These are phyloP conservation scores for Botrytis cinerea DNA, from an alignment of 2,329 filamentous ascomycete genomes.

Conservation along the genomic window DNA sequence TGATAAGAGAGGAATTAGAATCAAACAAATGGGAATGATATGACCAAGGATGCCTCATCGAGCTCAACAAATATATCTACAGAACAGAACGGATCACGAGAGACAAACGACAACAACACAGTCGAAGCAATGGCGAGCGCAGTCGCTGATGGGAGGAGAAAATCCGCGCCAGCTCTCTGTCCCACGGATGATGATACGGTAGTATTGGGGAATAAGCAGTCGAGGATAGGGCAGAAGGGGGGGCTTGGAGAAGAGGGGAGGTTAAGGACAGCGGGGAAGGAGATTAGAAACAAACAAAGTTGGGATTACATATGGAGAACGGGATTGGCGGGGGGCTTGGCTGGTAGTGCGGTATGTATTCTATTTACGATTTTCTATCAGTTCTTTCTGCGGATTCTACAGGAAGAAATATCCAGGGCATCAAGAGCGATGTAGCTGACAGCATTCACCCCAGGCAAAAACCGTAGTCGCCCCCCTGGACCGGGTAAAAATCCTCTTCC, in stretches of 20 bases:
- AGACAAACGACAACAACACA: not conserved
- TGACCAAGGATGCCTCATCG: constrained; percentile 20
- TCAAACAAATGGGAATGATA: constrained; percentile 8
- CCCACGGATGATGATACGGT: constrained; percentile 55
- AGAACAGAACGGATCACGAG: constrained; percentile 13
- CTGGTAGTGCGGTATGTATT: constrained; percentile 77
- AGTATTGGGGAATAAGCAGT: constrained; percentile 39
- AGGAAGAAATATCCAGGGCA: not conserved
- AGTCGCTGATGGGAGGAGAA: not conserved
- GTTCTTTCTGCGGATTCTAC: not conserved
- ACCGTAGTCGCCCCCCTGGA: constrained; percentile 94
- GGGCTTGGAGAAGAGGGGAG: not conserved
- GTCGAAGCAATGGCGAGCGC: constrained; percentile 17
- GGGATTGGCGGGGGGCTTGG: constrained; percentile 83
- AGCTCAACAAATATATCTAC: constrained; percentile 14
- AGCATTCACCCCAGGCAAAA: constrained; percentile 68
- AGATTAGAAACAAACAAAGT: constrained; percentile 61
- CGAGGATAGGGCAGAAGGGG: not conserved
- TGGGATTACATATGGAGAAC: constrained; percentile 82
- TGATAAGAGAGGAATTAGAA: not conserved
- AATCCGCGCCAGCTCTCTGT: constrained; percentile 47
- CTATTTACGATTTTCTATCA: not conserved
- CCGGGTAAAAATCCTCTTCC: constrained; percentile 97
- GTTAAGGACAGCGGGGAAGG: not conserved
- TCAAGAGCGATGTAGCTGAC: not conserved